A percentile compares a stretch with the other conserved stretches of the same genome.
phyloP scores from a whole-genome alignment of 2,329 filamentous ascomycete species.

The Metarhizium sp. region DNA sequence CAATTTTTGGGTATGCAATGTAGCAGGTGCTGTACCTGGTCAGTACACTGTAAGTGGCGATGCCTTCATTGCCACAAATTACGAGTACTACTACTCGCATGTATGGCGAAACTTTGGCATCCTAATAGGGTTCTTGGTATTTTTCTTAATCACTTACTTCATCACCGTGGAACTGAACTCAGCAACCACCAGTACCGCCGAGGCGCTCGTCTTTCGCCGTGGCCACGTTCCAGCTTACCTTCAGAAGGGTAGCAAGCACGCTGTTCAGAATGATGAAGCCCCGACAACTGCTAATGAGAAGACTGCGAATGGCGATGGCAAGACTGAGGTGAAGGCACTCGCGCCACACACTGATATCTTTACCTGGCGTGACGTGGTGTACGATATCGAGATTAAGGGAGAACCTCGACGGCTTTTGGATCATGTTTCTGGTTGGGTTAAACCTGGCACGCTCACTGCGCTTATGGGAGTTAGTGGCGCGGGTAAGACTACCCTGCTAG shows the following conservation, averaged over 20 bases:
- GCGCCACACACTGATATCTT: constrained; percentile 51
- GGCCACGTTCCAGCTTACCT: constrained; percentile 39
- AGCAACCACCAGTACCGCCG: constrained; percentile 51
- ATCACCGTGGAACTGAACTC: constrained; percentile 56
- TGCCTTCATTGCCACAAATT: constrained; percentile 46
- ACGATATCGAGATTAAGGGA: constrained; percentile 61
- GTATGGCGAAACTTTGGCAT: constrained; percentile 64
- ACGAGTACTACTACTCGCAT: constrained; percentile 46
- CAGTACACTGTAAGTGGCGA: constrained; percentile 48
- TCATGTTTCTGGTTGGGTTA: constrained; percentile 79
- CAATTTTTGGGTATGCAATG: constrained; percentile 41
- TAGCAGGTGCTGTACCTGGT: constrained; percentile 45
- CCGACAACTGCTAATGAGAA: constrained; percentile 14
- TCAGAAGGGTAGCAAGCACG: constrained; percentile 18
- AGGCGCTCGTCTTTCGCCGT: constrained; percentile 58
- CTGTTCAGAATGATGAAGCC: constrained; percentile 20
- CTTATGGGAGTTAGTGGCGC: constrained; percentile 54
- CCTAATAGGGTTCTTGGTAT: constrained; percentile 52
- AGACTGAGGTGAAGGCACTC: constrained; percentile 19
- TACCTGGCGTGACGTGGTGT: constrained; percentile 71
- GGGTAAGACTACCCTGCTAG: constrained; percentile 34
- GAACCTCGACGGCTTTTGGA: constrained; percentile 65
- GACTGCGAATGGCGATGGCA: constrained; percentile 4
- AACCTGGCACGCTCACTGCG: constrained; percentile 78
- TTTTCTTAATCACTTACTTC: constrained; percentile 56